Evolutionary conservation across 352 stramenopile genomes (phyloP).

Genomic region (Elongisporangium anandrum): DNA sequence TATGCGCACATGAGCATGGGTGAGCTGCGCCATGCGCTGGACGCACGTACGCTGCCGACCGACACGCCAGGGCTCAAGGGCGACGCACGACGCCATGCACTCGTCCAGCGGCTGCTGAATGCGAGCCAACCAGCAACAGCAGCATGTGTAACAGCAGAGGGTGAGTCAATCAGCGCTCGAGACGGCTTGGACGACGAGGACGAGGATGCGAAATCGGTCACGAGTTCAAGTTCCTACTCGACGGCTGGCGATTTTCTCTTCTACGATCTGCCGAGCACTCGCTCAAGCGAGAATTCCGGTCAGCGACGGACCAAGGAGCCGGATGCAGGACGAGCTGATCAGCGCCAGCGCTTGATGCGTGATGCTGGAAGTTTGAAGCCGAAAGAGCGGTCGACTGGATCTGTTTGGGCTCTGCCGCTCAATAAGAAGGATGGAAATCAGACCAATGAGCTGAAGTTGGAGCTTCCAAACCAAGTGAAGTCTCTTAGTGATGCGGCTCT

Average conservation of each 20-base stretch:
- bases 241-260: slow-evolving; percentile 37
- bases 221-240: slow-evolving; percentile 34
- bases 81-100: slow-evolving; percentile 33
- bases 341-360: slow-evolving; percentile 1
- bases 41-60: slow-evolving; percentile 25
- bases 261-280: slow-evolving; percentile 18
- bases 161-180: not conserved
- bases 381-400: not conserved
- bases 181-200: slow-evolving; percentile 7
- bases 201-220: slow-evolving; percentile 21
- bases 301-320: not conserved
- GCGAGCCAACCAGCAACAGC: not conserved
- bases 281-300: not conserved
- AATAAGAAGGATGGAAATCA: not conserved
- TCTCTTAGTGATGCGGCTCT: slow-evolving; percentile 3
- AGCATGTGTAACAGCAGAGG: not conserved
- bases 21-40: slow-evolving; percentile 32
- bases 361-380: not conserved
- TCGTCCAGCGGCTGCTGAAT: slow-evolving; percentile 38
- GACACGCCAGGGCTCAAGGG: slow-evolving; percentile 39
- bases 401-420: not conserved
- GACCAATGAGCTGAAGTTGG: not conserved
- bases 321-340: not conserved
- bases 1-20: slow-evolving; percentile 15
- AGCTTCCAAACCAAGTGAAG: slow-evolving; percentile 7